Percentiles rank a stretch among this genome's conserved stretches.
Evolutionary conservation across 176 grass and related monocot genomes (phyloP).

Genomic region (Puccinellia tenuiflora): DNA sequence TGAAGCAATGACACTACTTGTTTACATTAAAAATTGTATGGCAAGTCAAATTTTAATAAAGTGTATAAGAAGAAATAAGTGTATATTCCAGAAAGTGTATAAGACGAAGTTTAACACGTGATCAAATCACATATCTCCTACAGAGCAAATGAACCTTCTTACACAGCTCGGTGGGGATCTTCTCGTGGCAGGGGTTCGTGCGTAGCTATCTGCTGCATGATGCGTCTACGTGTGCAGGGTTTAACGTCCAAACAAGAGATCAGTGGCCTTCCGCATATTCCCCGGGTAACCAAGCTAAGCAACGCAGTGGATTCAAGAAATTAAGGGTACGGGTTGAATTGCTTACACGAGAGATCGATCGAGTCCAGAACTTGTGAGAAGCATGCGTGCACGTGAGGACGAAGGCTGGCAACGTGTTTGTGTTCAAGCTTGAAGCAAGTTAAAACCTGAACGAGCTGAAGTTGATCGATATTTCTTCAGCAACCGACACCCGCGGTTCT

Average conservation of each 20-base stretch:
- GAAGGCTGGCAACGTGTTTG: not conserved
- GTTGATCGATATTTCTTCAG: not conserved
- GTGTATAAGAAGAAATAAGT: too few relatives aligned
- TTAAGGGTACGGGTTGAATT: not conserved
- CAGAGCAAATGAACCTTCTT: not conserved
- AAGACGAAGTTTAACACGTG: too few relatives aligned
- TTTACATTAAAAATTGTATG: too few relatives aligned
- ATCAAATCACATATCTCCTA: not conserved
- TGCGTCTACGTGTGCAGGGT: not conserved
- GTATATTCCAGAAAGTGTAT: too few relatives aligned
- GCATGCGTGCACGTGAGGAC: conserved; percentile 3
- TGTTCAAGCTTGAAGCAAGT: conserved; percentile 4
- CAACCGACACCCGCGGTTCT: not conserved
- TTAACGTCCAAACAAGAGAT: not conserved
- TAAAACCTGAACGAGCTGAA: not conserved
- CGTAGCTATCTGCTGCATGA: not conserved
- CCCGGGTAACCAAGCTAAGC: not conserved
- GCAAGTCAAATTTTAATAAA: too few relatives aligned
- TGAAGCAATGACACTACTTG: too few relatives aligned
- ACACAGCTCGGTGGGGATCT: not conserved
- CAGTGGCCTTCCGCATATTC: too few relatives aligned
- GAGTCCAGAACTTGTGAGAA: not conserved
- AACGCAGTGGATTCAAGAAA: not conserved
- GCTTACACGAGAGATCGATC: not conserved
- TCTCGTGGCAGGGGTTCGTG: not conserved